Evolutionary conservation across 495 filamentous ascomycete species (phyloP).

Genomic region (Xylaria nigripes): DNA sequence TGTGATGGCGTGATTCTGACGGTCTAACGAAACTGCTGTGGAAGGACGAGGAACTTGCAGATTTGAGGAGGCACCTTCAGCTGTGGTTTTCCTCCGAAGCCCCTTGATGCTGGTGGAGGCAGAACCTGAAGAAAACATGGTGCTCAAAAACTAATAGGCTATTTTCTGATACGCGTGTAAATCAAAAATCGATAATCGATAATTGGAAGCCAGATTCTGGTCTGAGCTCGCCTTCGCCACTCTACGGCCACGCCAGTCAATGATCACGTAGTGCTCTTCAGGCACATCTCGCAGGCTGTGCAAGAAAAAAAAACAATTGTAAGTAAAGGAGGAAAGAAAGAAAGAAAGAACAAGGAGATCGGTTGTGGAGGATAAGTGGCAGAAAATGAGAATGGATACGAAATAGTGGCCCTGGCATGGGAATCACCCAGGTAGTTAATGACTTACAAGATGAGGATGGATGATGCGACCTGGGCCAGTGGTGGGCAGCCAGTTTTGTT

Average conservation of each 20-base stretch:
- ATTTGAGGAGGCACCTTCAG: slow-evolving; percentile 5
- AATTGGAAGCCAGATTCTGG: too few relatives aligned
- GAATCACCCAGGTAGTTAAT: neutral
- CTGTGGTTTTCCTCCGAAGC: slow-evolving; percentile 8
- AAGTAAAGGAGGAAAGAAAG: neutral
- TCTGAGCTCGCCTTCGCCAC: slow-evolving; percentile 10
- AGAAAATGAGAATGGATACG: slow-evolving; percentile 25
- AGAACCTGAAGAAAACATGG: slow-evolving; percentile 22
- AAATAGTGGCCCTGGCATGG: slow-evolving; percentile 14
- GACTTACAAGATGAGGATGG: slow-evolving; percentile 18
- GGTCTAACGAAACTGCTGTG: slow-evolving; percentile 8
- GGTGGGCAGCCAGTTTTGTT: too few relatives aligned
- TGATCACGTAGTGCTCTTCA: slow-evolving; percentile 19
- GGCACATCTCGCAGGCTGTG: slow-evolving; percentile 3
- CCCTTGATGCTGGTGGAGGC: slow-evolving; percentile 17
- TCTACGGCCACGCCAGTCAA: slow-evolving; percentile 11
- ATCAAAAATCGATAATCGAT: too few relatives aligned
- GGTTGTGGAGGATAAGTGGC: slow-evolving; percentile 21
- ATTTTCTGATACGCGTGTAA: slow-evolving; percentile 1
- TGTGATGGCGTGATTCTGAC: slow-evolving; percentile 21
- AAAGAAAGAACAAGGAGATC: slow-evolving; percentile 7
- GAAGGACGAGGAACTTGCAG: slow-evolving; percentile 12
- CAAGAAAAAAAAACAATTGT: neutral
- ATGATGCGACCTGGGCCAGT: too few relatives aligned
- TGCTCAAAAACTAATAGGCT: slow-evolving; percentile 1